phyloP scores from a whole-genome alignment of 1,284 basidiomycete species.

The Ceratobasidium sp. region DNA sequence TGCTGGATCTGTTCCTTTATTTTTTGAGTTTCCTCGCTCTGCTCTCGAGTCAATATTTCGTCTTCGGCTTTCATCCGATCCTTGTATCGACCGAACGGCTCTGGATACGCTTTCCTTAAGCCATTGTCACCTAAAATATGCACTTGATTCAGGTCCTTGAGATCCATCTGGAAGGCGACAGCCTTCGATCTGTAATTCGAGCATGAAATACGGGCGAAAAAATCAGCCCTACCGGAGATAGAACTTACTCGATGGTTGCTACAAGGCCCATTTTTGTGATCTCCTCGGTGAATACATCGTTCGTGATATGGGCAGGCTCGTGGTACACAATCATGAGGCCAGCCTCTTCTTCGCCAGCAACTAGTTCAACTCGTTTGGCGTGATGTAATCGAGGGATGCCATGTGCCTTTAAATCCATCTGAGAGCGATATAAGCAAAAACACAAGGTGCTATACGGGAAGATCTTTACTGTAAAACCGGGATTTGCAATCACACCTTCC shows the following conservation, averaged over 20 bases:
- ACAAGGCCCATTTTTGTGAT: too few species aligned
- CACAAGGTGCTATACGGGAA: too few species aligned
- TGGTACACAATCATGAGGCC: neutral
- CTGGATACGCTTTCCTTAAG: neutral
- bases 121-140: constrained; percentile 8
- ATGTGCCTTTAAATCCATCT: neutral
- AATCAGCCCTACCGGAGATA: too few species aligned
- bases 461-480: constrained; percentile 20
- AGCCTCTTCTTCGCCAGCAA: constrained; percentile 16
- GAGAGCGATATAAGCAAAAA: neutral
- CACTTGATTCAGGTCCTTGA: neutral
- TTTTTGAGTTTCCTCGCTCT: neutral
- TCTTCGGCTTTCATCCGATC: neutral
- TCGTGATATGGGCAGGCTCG: constrained; percentile 13
- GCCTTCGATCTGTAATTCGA: too few species aligned
- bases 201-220: too few species aligned
- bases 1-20: neutral
- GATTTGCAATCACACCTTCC: neutral
- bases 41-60: neutral
- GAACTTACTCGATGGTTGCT: too few species aligned
- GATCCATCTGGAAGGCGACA: too few species aligned
- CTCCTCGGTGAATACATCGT: too few species aligned
- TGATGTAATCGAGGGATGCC: neutral
- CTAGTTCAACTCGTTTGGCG: neutral
- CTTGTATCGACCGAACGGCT: constrained; percentile 4